phyloP scores from a whole-genome alignment of 768 basidiomycete species.

The Termitomyces sp. region DNA sequence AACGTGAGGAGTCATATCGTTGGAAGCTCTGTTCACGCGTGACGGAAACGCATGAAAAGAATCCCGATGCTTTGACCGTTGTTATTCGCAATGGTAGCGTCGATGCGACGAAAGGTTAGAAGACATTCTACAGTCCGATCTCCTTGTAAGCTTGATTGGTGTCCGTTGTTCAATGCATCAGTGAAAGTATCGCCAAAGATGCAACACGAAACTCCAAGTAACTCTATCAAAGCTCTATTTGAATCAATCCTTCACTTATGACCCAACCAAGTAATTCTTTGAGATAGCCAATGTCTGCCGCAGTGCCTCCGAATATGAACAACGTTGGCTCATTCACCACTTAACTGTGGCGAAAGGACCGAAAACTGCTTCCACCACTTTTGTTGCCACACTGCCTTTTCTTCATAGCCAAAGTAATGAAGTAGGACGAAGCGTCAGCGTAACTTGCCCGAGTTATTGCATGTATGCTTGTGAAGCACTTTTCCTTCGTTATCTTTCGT shows the following conservation, averaged over 20 bases:
- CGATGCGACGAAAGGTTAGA: not conserved
- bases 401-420: conserved; percentile 53
- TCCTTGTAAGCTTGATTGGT: not conserved
- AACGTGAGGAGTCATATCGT: too few relatives aligned
- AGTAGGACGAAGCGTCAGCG: conserved; percentile 39
- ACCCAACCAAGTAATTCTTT: not conserved
- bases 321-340: conserved; percentile 26
- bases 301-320: not conserved
- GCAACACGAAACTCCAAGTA: too few relatives aligned
- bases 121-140: not conserved
- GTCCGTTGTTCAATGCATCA: not conserved
- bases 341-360: conserved; percentile 30
- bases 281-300: conserved; percentile 4
- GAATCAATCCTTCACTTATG: not conserved
- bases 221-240: conserved; percentile 6
- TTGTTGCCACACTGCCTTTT: conserved; percentile 32
- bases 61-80: not conserved
- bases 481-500: not conserved
- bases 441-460: conserved; percentile 5
- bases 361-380: conserved; percentile 19
- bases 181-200: not conserved
- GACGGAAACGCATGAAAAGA: too few relatives aligned
- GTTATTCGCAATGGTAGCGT: conserved; percentile 1
- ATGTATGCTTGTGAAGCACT: not conserved
- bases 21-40: too few relatives aligned